Conservation (phyloP, 2,329 filamentous ascomycete genomes). For the Blastomyces emzantsi region DNA sequence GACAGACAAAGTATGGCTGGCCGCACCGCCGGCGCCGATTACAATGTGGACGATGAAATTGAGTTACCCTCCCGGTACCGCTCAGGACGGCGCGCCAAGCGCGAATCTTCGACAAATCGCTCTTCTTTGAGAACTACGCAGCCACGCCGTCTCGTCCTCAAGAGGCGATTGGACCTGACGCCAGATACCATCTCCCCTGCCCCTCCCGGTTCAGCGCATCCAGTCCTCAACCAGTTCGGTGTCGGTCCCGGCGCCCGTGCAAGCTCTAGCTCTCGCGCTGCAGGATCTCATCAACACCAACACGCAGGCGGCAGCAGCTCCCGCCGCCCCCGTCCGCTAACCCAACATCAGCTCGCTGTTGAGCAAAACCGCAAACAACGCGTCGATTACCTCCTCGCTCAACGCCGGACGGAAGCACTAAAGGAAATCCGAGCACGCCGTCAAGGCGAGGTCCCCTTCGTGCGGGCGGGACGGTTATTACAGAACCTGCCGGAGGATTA, state of each 20-base stretch:
- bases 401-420: slow-evolving; percentile 33
- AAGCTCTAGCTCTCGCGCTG: background rate
- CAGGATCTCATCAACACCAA: slow-evolving; percentile 8
- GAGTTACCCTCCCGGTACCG: background rate
- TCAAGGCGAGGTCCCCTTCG: slow-evolving; percentile 33
- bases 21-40: background rate
- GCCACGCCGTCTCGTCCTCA: slow-evolving; percentile 33
- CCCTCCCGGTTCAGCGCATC: slow-evolving; percentile 35
- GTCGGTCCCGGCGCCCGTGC: slow-evolving; percentile 16
- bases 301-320: slow-evolving; percentile 17
- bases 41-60: background rate
- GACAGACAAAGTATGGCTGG: slow-evolving; percentile 14
- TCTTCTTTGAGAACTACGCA: slow-evolving; percentile 26
- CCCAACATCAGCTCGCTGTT: slow-evolving; percentile 43
- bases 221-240: slow-evolving; percentile 35
- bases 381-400: slow-evolving; percentile 40
- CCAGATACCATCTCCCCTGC: slow-evolving; percentile 36
- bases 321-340: slow-evolving; percentile 40
- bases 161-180: slow-evolving; percentile 37
- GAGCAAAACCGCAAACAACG: slow-evolving; percentile 42
- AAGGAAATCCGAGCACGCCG: slow-evolving; percentile 31
- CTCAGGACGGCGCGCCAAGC: slow-evolving; percentile 22
- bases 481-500: slow-evolving; percentile 37
- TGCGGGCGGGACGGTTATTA: slow-evolving; percentile 35
- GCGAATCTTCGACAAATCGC: slow-evolving; percentile 30